Conservation (phyloP, 2,329 filamentous ascomycete species). For the Byssothecium circinans region DNA sequence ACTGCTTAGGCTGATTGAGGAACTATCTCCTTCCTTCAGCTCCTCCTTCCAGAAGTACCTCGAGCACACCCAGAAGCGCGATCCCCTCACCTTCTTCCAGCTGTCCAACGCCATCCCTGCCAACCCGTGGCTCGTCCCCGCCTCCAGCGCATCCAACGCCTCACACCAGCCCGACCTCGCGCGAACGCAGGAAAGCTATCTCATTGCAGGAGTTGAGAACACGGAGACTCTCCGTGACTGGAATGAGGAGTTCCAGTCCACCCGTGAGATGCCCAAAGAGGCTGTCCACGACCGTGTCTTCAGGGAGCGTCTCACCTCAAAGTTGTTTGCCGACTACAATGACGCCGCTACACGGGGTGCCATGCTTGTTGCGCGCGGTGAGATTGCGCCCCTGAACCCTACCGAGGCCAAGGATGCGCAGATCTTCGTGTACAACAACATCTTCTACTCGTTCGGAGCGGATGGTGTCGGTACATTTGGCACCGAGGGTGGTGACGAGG, state of each 20-base stretch:
- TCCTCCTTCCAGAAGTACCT: conserved; percentile 76
- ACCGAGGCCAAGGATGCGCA: conserved; percentile 91
- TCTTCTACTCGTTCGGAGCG: conserved; percentile 98
- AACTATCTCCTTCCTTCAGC: conserved; percentile 82
- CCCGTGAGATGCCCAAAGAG: conserved; percentile 89
- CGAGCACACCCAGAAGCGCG: conserved; percentile 80
- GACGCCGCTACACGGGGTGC: conserved; percentile 92
- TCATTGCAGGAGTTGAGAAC: conserved; percentile 88
- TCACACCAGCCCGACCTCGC: conserved; percentile 81
- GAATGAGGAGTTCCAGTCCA: conserved; percentile 99
- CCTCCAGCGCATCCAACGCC: conserved; percentile 63
- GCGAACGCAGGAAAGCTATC: conserved; percentile 87
- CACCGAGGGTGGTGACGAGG: conserved; percentile 93
- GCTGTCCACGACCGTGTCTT: conserved; percentile 95
- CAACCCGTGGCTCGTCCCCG: conserved; percentile 86
- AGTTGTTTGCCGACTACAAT: conserved; percentile 96
- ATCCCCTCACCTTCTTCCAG: conserved; percentile 90
- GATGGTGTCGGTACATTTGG: conserved; percentile 97
- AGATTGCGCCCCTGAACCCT: conserved; percentile 91
- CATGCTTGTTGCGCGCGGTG: conserved; percentile 86
- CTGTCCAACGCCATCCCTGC: conserved; percentile 93
- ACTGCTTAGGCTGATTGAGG: conserved; percentile 74
- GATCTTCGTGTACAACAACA: conserved; percentile 99
- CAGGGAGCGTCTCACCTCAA: conserved; percentile 88
- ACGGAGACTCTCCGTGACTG: conserved; percentile 94